Conservation (phyloP, 2,329 filamentous ascomycete genomes). For the Periconia digitata region DNA sequence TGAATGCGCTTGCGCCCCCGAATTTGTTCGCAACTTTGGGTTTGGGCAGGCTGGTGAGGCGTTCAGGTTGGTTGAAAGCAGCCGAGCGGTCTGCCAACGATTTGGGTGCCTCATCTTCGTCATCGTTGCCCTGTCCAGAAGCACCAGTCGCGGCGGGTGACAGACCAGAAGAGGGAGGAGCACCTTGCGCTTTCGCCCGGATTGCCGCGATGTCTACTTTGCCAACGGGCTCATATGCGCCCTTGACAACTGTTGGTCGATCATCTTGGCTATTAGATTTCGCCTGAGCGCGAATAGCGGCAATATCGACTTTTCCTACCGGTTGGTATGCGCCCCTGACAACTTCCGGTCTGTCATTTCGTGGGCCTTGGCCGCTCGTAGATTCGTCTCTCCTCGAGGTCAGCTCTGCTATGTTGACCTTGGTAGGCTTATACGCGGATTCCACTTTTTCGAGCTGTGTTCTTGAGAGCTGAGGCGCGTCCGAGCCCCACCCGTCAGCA, state of each 20-base stretch:
- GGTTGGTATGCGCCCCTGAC: conserved; percentile 89
- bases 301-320: conserved; percentile 96
- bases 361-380: conserved; percentile 57
- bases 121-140: conserved; percentile 40
- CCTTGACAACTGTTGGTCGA: conserved; percentile 82
- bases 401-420: conserved; percentile 88
- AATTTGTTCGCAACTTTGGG: conserved; percentile 94
- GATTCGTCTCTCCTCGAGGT: conserved; percentile 71
- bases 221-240: conserved; percentile 89
- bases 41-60: conserved; percentile 85
- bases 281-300: conserved; percentile 77
- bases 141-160: conserved; percentile 50
- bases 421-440: conserved; percentile 91
- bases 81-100: conserved; percentile 75
- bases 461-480: conserved; percentile 88
- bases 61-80: conserved; percentile 74
- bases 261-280: conserved; percentile 66
- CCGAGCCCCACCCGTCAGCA: conserved; percentile 89
- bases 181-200: conserved; percentile 71
- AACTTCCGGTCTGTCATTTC: conserved; percentile 60
- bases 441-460: conserved; percentile 89
- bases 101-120: conserved; percentile 55
- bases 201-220: conserved; percentile 98
- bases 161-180: conserved; percentile 33
- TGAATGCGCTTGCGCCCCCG: conserved; percentile 69